These are phyloP conservation scores for Gelatoporia subvermispora DNA, from an alignment of 768 basidiomycete genomes.

Conservation along the genomic window DNA sequence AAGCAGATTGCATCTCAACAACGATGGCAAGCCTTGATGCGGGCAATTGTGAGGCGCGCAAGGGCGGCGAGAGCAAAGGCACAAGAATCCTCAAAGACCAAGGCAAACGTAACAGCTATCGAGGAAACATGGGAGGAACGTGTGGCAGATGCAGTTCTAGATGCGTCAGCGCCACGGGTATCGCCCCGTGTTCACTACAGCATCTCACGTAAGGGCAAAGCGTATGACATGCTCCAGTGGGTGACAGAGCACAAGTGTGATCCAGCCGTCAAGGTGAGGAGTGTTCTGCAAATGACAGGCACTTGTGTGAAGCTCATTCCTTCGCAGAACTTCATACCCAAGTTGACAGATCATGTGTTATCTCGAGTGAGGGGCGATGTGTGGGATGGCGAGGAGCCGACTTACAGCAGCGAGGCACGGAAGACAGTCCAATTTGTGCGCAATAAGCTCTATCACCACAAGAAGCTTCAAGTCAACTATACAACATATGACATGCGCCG, in stretches of 20 bases:
- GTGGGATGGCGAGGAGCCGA: slow-evolving; percentile 22
- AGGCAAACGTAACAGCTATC: neutral
- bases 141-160: neutral
- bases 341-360: slow-evolving; percentile 23
- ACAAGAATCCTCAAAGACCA: neutral
- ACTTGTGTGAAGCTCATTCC: neutral
- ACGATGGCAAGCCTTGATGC: no score
- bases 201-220: no score
- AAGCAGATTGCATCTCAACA: slow-evolving; percentile 27
- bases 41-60: no score
- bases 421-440: slow-evolving; percentile 11
- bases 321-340: no score
- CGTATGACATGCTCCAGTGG: no score
- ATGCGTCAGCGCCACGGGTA: neutral
- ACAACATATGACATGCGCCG: slow-evolving; percentile 40
- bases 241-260: no score
- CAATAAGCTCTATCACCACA: slow-evolving; percentile 27
- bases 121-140: neutral
- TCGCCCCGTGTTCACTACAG: slow-evolving; percentile 21
- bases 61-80: slow-evolving; percentile 10
- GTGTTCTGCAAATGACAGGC: no score
- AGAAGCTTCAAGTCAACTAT: slow-evolving; percentile 31
- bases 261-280: no score
- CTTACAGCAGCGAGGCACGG: no score
- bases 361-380: slow-evolving; percentile 17